Conservation (phyloP, 768 basidiomycete species). For the Russula lepida region DNA sequence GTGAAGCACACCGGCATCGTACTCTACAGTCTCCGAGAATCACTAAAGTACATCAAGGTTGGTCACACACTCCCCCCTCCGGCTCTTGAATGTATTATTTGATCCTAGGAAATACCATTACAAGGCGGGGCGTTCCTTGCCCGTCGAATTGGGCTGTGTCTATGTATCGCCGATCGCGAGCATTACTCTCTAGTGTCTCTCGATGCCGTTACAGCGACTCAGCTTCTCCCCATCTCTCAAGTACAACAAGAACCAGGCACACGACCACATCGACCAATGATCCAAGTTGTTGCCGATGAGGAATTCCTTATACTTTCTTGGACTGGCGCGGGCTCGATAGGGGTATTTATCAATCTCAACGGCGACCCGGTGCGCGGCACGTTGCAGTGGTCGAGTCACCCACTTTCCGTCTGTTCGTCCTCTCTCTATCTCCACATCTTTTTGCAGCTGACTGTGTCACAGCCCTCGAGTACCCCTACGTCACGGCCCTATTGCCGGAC, state of each 20-base stretch:
- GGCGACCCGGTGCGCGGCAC: conserved; percentile 90
- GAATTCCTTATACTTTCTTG: conserved; percentile 86
- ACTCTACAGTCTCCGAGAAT: conserved; percentile 58
- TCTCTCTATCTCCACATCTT: not conserved
- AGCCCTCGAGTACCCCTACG: conserved; percentile 79
- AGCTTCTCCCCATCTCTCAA: conserved; percentile 75
- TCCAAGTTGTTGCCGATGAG: conserved; percentile 62
- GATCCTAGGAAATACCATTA: conserved; percentile 59
- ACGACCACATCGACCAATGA: conserved; percentile 50
- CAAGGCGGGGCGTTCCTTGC: conserved; percentile 51
- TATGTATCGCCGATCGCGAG: conserved; percentile 69
- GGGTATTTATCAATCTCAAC: conserved; percentile 74
- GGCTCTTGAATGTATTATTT: not conserved
- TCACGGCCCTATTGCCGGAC: conserved; percentile 71
- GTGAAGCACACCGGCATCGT: conserved; percentile 60
- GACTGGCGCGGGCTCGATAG: conserved; percentile 73
- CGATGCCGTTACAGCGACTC: conserved; percentile 56
- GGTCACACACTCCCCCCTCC: conserved; percentile 3
- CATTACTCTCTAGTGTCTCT: conserved; percentile 77
- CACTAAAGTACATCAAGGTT: conserved; percentile 55
- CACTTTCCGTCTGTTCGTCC: conserved; percentile 62
- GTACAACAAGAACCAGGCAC: conserved; percentile 33
- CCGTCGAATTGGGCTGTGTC: conserved; percentile 47
- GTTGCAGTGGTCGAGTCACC: conserved; percentile 76
- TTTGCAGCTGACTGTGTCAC: not conserved